Evolutionary conservation across 768 basidiomycete species (phyloP).

Genomic region (Podaxis carcinomalis): DNA sequence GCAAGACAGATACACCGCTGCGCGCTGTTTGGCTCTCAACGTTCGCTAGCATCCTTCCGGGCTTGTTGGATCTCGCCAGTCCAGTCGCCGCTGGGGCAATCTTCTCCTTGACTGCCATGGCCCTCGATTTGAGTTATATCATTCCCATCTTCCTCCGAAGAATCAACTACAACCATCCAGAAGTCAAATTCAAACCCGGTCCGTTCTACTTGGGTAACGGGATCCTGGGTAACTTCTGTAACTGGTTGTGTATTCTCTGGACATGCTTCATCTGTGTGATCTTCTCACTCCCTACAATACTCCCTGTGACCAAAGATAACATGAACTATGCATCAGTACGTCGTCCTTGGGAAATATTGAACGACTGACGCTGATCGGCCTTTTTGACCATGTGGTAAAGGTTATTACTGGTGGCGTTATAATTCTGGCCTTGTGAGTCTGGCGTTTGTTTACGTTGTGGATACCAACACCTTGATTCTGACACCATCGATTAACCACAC

Average conservation of each 20-base stretch:
- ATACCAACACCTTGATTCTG: background rate
- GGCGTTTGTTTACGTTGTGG: background rate
- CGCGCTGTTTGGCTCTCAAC: slow-evolving; percentile 76
- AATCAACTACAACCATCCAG: slow-evolving; percentile 65
- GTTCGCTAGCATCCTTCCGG: slow-evolving; percentile 61
- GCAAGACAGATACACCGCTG: slow-evolving; percentile 66
- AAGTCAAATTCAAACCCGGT: slow-evolving; percentile 81
- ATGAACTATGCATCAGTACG: slow-evolving; percentile 82
- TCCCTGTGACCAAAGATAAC: slow-evolving; percentile 64
- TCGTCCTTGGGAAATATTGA: slow-evolving; percentile 5
- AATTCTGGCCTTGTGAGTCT: slow-evolving; percentile 46
- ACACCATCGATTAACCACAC: slow-evolving; percentile 4
- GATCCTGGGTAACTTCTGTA: slow-evolving; percentile 53
- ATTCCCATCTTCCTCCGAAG: slow-evolving; percentile 79
- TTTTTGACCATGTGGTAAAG: slow-evolving; percentile 17
- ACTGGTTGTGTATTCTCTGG: slow-evolving; percentile 65
- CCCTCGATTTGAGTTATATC: slow-evolving; percentile 74
- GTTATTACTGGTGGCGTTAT: slow-evolving; percentile 52
- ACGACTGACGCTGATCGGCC: background rate
- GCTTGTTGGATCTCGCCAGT: slow-evolving; percentile 72
- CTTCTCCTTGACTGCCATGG: slow-evolving; percentile 78
- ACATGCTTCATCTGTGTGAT: slow-evolving; percentile 66
- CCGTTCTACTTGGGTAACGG: slow-evolving; percentile 84
- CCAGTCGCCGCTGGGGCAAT: slow-evolving; percentile 76
- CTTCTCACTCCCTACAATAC: slow-evolving; percentile 66